Evolutionary conservation across 139 green algal species (phyloP).

Genomic region (Chlamydomonas sphaeroides): DNA sequence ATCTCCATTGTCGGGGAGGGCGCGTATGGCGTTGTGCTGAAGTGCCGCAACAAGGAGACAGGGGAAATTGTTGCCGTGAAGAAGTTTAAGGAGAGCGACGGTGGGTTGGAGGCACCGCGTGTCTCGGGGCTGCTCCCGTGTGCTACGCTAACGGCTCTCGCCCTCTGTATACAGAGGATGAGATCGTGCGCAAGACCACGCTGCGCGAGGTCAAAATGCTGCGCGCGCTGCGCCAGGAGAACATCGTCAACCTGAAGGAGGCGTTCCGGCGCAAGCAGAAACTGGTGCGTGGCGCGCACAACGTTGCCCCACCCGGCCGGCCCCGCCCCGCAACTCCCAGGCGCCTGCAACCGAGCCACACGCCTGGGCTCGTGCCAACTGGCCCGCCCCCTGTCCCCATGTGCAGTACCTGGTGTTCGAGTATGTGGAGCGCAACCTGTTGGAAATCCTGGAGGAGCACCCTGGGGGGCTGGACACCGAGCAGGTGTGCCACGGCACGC

Average conservation of each 20-base stretch:
- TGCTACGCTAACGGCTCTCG: too few relatives aligned
- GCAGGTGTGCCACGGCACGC: slow-evolving; percentile 57
- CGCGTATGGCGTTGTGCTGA: slow-evolving; percentile 90
- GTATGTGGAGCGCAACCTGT: slow-evolving; percentile 86
- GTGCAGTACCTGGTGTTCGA: slow-evolving; percentile 95
- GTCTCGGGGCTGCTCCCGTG: too few relatives aligned
- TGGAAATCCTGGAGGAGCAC: slow-evolving; percentile 83
- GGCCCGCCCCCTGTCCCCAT: too few relatives aligned
- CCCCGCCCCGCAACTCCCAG: neutral
- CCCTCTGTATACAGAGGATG: slow-evolving; percentile 68
- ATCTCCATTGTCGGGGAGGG: slow-evolving; percentile 83
- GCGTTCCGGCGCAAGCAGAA: slow-evolving; percentile 84
- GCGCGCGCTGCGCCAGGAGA: slow-evolving; percentile 75
- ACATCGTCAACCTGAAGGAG: slow-evolving; percentile 93
- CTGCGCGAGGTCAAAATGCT: slow-evolving; percentile 90
- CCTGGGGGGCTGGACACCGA: slow-evolving; percentile 63
- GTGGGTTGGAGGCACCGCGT: slow-evolving; percentile 25
- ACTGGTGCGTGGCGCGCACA: slow-evolving; percentile 67
- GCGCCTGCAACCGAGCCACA: neutral
- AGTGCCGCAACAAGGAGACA: slow-evolving; percentile 82
- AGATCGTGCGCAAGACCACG: slow-evolving; percentile 87
- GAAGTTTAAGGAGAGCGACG: slow-evolving; percentile 90
- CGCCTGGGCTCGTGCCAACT: too few relatives aligned
- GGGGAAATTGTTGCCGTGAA: slow-evolving; percentile 89
- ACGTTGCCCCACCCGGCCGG: too few relatives aligned